These are phyloP conservation scores for Sphaerosporella brunnea DNA, from an alignment of 495 filamentous ascomycete species.

Conservation along the genomic window DNA sequence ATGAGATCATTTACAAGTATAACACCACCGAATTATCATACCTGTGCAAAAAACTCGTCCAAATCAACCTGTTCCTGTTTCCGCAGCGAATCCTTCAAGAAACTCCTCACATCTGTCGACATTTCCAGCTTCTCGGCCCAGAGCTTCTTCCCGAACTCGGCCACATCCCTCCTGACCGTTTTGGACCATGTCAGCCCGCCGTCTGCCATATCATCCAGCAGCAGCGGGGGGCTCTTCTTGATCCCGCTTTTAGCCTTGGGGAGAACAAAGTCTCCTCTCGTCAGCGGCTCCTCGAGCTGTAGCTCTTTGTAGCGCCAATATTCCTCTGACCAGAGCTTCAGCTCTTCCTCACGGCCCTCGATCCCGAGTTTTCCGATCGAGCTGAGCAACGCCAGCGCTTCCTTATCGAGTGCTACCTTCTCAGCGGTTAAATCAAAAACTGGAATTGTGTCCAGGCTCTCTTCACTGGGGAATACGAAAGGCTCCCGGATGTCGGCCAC, in stretches of 20 bases:
- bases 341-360: neutral
- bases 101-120: slow-evolving; percentile 21
- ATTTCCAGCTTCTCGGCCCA: slow-evolving; percentile 29
- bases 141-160: slow-evolving; percentile 13
- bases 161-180: slow-evolving; percentile 17
- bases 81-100: slow-evolving; percentile 25
- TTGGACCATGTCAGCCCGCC: slow-evolving; percentile 30
- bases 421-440: neutral
- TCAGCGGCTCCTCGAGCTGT: neutral
- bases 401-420: neutral
- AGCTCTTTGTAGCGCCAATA: neutral
- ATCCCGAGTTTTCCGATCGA: neutral
- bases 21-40: slow-evolving; percentile 5
- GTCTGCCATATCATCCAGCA: slow-evolving; percentile 27
- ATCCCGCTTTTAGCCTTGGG: neutral
- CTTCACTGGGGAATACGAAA: slow-evolving; percentile 12
- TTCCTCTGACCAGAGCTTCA: neutral
- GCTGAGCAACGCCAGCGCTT: neutral
- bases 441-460: slow-evolving; percentile 8
- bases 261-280: neutral
- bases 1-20: neutral
- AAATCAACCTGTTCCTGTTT: slow-evolving; percentile 11
- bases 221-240: neutral
- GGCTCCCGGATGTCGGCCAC: slow-evolving; percentile 19
- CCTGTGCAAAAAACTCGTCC: slow-evolving; percentile 9